Percentiles rank a stretch among this genome's conserved stretches.
Conservation (phyloP, 2,329 filamentous ascomycete species). For the Pestalotiopsis fici region DNA sequence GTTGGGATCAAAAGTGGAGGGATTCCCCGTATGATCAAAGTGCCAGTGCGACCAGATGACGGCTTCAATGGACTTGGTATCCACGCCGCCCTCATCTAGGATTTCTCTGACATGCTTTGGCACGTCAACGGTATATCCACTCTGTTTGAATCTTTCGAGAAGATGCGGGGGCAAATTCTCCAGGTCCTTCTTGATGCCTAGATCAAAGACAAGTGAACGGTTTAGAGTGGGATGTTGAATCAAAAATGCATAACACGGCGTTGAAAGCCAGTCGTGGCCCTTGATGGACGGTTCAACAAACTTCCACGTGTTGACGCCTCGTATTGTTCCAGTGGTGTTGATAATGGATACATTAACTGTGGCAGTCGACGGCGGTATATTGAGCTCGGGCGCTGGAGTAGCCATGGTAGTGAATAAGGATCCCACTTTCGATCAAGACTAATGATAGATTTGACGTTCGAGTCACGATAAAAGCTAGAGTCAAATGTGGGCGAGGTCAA, state of each 20-base stretch:
- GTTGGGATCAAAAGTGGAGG: constrained; percentile 40
- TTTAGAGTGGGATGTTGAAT: constrained; percentile 21
- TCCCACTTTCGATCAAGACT: background rate
- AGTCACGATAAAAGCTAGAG: too few species aligned
- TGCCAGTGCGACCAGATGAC: constrained; percentile 47
- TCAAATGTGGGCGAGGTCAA: too few species aligned
- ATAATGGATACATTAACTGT: constrained; percentile 34
- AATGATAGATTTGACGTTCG: background rate
- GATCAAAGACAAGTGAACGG: constrained; percentile 18
- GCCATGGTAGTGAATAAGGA: constrained; percentile 15
- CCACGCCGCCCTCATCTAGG: constrained; percentile 18
- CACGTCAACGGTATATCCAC: constrained; percentile 10
- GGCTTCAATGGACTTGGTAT: constrained; percentile 17
- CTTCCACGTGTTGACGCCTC: constrained; percentile 15
- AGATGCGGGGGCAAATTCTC: constrained; percentile 9
- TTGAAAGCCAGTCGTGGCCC: constrained; percentile 29
- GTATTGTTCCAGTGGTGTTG: constrained; percentile 25
- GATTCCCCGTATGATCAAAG: constrained; percentile 50
- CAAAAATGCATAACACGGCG: constrained; percentile 23
- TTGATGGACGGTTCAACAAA: constrained; percentile 28
- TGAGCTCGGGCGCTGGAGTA: constrained; percentile 23
- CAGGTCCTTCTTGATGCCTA: constrained; percentile 15
- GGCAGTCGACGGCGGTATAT: constrained; percentile 30
- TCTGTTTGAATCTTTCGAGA: constrained; percentile 6
- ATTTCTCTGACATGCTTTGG: constrained; percentile 22